These are phyloP conservation scores for Penicillium maclennaniae DNA, from an alignment of 495 filamentous ascomycete species.

Conservation along the genomic window DNA sequence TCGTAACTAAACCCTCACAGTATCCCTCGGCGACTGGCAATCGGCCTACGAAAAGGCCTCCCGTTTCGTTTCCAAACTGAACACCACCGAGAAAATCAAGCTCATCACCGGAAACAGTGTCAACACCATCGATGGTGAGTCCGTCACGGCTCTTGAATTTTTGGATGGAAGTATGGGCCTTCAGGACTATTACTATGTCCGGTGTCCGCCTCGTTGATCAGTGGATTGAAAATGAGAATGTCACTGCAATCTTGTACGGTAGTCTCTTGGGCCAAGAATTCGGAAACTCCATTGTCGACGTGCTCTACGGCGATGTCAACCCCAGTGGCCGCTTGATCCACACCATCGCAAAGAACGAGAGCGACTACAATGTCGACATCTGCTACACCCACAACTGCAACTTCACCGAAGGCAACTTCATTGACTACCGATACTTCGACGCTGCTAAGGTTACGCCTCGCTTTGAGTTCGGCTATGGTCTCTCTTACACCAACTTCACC, in stretches of 20 bases:
- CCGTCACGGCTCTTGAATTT: conserved; percentile 15
- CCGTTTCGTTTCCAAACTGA: conserved; percentile 71
- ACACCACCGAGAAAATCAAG: conserved; percentile 79
- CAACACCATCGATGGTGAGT: conserved; percentile 37
- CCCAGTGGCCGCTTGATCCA: conserved; percentile 60
- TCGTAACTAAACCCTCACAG: background rate
- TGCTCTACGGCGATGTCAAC: conserved; percentile 62
- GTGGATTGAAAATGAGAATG: conserved; percentile 49
- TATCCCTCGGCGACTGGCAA: background rate
- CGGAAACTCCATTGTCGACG: conserved; percentile 68
- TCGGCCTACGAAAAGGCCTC: conserved; percentile 67
- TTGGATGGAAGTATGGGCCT: conserved; percentile 54
- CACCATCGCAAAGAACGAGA: conserved; percentile 66
- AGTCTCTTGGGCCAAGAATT: conserved; percentile 79
- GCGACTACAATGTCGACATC: conserved; percentile 50
- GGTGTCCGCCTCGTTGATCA: conserved; percentile 40
- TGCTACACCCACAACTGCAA: conserved; percentile 40
- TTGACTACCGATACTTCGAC: conserved; percentile 55
- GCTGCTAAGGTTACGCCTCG: conserved; percentile 53
- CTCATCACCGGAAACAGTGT: conserved; percentile 67
- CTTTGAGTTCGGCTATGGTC: conserved; percentile 64
- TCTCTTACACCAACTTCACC: conserved; percentile 61
- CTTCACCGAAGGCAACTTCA: conserved; percentile 52
- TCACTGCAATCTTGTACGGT: conserved; percentile 73
- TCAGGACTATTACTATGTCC: conserved; percentile 55